phyloP scores from a whole-genome alignment of 1,284 basidiomycete genomes.

The Puccinia hordei region DNA sequence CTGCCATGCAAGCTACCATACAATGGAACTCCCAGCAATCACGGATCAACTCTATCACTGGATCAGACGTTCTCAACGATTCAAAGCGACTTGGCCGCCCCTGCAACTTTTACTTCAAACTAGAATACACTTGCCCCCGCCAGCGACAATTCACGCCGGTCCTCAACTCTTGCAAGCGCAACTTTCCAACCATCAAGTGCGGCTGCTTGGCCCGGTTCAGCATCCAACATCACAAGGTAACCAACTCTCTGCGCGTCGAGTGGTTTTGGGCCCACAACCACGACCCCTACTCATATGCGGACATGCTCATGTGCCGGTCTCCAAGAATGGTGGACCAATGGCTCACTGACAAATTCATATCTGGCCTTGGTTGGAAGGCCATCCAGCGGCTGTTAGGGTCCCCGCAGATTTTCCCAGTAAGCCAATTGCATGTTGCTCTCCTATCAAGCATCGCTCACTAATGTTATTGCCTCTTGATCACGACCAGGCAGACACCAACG shows the following conservation, averaged over 20 bases:
- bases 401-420: background rate
- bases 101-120: no score
- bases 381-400: background rate
- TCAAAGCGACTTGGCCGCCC: no score
- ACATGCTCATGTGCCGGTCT: background rate
- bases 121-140: no score
- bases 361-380: background rate
- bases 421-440: background rate
- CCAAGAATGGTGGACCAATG: background rate
- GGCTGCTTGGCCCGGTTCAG: background rate
- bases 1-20: no score
- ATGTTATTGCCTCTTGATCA: background rate
- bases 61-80: no score
- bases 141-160: background rate
- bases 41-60: no score
- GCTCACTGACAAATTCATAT: background rate
- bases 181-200: background rate
- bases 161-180: background rate
- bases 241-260: background rate
- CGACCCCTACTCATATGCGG: background rate
- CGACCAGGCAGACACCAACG: background rate
- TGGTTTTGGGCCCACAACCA: slow-evolving; percentile 5
- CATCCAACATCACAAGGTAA: background rate
- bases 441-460: background rate
- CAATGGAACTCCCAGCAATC: no score